These are phyloP conservation scores for Spencermartinsiella ligniputridi DNA, from an alignment of 1,139 yeast species.

Conservation along the genomic window DNA sequence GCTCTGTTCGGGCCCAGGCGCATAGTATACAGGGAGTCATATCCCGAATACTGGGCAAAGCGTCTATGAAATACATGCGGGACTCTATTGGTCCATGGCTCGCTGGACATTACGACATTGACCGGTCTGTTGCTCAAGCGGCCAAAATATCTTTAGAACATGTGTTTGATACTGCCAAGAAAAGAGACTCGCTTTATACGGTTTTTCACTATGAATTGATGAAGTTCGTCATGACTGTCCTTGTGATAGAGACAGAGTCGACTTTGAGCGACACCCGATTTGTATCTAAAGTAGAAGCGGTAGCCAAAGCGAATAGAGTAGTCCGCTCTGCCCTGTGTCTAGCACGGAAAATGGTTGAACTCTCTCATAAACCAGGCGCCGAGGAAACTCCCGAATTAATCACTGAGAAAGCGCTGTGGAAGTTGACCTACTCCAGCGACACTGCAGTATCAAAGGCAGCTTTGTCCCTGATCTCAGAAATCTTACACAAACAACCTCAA, in stretches of 20 bases:
- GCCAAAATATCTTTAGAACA: constrained; percentile 50
- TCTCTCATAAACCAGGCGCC: neutral
- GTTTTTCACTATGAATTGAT: constrained; percentile 55
- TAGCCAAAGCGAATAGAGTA: constrained; percentile 61
- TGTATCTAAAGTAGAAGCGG: constrained; percentile 61
- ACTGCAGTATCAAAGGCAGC: constrained; percentile 23
- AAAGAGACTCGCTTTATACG: constrained; percentile 57
- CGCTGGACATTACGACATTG: constrained; percentile 3
- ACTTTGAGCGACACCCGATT: constrained; percentile 75
- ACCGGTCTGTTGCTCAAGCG: constrained; percentile 3
- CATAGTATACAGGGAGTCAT: constrained; percentile 62
- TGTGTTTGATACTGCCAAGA: constrained; percentile 58
- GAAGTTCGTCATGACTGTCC: constrained; percentile 48
- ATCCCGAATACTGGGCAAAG: constrained; percentile 52
- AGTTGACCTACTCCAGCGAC: constrained; percentile 24
- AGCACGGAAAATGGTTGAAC: neutral
- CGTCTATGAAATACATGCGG: constrained; percentile 58
- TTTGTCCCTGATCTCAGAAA: constrained; percentile 16
- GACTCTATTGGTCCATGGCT: constrained; percentile 67
- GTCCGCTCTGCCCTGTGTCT: constrained; percentile 46
- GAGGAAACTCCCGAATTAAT: neutral
- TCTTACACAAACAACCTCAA: constrained; percentile 15
- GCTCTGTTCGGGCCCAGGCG: constrained; percentile 54
- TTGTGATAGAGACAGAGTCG: constrained; percentile 53
- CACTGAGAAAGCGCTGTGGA: constrained; percentile 26